Percentiles rank a stretch among this genome's conserved stretches.
These are phyloP conservation scores for Aspergillus pseudoglaucus DNA, from an alignment of 2,329 filamentous ascomycete species.

Conservation along the genomic window DNA sequence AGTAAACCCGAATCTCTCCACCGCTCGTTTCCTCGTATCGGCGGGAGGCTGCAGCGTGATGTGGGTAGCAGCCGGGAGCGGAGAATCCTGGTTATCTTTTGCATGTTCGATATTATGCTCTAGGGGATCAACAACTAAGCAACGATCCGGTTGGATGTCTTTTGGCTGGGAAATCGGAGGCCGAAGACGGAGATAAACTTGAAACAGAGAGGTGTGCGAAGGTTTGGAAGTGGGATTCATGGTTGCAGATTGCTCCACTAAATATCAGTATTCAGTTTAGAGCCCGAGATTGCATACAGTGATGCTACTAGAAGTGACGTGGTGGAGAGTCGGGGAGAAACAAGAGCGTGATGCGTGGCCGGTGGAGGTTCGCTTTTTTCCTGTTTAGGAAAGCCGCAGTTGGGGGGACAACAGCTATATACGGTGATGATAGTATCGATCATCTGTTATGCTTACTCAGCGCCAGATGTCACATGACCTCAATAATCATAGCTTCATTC, in stretches of 20 bases:
- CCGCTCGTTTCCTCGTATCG: conserved; percentile 73
- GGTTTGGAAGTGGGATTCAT: conserved; percentile 41
- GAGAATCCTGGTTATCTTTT: conserved; percentile 25
- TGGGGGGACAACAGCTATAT: too few species aligned
- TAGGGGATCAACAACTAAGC: conserved; percentile 67
- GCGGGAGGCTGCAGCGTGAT: conserved; percentile 74
- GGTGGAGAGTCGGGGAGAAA: neutral
- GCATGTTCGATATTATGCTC: conserved; percentile 23
- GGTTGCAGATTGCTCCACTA: conserved; percentile 4
- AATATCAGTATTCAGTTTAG: neutral
- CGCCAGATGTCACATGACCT: too few species aligned
- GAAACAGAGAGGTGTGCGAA: conserved; percentile 62
- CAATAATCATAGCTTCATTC: too few species aligned
- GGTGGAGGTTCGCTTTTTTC: too few species aligned
- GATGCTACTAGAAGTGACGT: neutral
- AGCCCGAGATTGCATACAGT: neutral
- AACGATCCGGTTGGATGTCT: conserved; percentile 51
- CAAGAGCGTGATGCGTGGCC: neutral
- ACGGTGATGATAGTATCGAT: too few species aligned
- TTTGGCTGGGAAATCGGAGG: conserved; percentile 49
- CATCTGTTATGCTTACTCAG: too few species aligned
- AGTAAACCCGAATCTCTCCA: conserved; percentile 93
- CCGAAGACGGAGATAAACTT: conserved; percentile 82
- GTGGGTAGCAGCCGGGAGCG: conserved; percentile 50
- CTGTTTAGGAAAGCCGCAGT: too few species aligned